Evolutionary conservation across 2,329 filamentous ascomycete genomes (phyloP).

Genomic region (Beauveria medogensis): DNA sequence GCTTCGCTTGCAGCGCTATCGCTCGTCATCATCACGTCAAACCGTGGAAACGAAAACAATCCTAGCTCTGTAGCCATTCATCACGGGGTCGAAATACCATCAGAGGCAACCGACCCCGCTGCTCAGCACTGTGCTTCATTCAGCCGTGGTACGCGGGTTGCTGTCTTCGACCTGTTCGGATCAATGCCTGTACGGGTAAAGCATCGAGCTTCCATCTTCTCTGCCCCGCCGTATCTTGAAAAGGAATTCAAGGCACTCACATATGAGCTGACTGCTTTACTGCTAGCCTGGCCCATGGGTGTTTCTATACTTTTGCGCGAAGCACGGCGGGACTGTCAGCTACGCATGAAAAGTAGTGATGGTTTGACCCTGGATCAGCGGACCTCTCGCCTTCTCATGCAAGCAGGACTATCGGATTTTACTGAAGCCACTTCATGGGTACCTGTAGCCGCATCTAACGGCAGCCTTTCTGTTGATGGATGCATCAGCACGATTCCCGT

Average conservation of each 20-base stretch:
- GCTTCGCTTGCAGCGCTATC: constrained; percentile 70
- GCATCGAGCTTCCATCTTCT: constrained; percentile 53
- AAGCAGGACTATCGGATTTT: constrained; percentile 55
- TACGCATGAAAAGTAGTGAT: constrained; percentile 27
- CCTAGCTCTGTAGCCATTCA: constrained; percentile 63
- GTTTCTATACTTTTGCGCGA: constrained; percentile 55
- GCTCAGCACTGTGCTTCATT: constrained; percentile 48
- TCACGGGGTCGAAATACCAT: constrained; percentile 56
- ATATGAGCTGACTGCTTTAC: constrained; percentile 48
- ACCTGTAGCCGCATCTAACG: constrained; percentile 56
- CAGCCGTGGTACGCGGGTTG: constrained; percentile 65
- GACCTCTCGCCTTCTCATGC: constrained; percentile 48
- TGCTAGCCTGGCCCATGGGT: constrained; percentile 59
- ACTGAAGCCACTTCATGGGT: constrained; percentile 56
- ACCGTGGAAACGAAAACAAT: constrained; percentile 50
- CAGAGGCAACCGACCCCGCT: constrained; percentile 52
- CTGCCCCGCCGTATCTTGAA: constrained; percentile 41
- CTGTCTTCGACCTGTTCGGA: constrained; percentile 76
- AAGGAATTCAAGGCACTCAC: constrained; percentile 61
- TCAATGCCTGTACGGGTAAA: constrained; percentile 87
- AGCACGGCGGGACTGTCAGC: constrained; percentile 24
- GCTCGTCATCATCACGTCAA: constrained; percentile 68
- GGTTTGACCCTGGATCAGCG: constrained; percentile 17
- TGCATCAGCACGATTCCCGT: constrained; percentile 63
- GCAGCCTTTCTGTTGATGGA: constrained; percentile 55